phyloP scores from a whole-genome alignment of 768 basidiomycete species.

The Lactifluus rugatus region DNA sequence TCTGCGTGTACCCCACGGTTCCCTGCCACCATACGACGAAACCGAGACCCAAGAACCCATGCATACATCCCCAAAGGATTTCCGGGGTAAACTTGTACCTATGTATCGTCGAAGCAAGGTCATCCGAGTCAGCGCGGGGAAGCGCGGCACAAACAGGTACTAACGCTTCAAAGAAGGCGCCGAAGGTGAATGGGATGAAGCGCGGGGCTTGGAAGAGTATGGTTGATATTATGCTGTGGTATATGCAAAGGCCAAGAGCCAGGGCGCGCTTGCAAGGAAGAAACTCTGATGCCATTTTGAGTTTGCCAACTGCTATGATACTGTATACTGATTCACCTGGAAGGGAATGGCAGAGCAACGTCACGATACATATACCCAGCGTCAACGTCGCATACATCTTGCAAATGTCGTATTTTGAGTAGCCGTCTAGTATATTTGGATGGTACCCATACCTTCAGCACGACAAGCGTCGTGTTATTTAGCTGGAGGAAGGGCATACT shows the following conservation, averaged over 20 bases:
- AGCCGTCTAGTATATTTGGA: not conserved
- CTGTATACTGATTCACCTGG: constrained; percentile 43
- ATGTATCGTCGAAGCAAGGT: not conserved
- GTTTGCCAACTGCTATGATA: not conserved
- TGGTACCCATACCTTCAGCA: constrained; percentile 52
- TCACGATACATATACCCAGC: constrained; percentile 48
- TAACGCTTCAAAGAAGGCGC: constrained; percentile 48
- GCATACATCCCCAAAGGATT: constrained; percentile 57
- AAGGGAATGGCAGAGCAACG: constrained; percentile 56
- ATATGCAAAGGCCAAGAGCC: constrained; percentile 65
- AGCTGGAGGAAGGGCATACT: constrained; percentile 67
- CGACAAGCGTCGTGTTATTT: constrained; percentile 70
- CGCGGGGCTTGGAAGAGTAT: constrained; percentile 67
- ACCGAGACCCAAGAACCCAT: constrained; percentile 60
- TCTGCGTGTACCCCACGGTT: constrained; percentile 40
- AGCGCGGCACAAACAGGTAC: constrained; percentile 24
- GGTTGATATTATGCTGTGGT: constrained; percentile 66
- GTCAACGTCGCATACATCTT: constrained; percentile 64
- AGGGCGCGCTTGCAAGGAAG: constrained; percentile 78
- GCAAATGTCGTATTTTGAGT: not conserved
- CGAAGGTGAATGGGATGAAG: constrained; percentile 69
- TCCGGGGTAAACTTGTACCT: constrained; percentile 65
- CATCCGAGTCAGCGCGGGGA: not conserved
- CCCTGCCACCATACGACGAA: constrained; percentile 80
- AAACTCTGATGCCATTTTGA: constrained; percentile 42